Percentiles rank a stretch among this genome's conserved stretches.
phyloP scores from a whole-genome alignment of 139 green algal species.

The Volvox reticuliferus region DNA sequence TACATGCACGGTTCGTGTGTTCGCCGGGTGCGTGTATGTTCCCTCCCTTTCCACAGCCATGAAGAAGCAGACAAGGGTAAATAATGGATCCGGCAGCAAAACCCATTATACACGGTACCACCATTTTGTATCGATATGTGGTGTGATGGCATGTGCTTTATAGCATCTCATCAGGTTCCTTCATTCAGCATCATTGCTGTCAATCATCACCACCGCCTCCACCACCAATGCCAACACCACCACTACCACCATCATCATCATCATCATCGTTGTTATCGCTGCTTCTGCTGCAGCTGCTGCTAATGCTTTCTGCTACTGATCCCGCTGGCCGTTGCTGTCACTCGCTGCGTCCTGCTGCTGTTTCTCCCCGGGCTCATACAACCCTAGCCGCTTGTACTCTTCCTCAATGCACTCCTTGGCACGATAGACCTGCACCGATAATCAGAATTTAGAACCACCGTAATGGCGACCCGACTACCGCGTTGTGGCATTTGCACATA shows the following conservation, averaged over 20 bases:
- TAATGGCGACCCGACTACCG: too few species aligned
- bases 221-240: neutral
- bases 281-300: neutral
- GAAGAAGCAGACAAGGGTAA: too few species aligned
- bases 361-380: constrained; percentile 14
- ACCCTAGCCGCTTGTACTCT: constrained; percentile 41
- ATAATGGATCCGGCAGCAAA: too few species aligned
- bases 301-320: constrained; percentile 5
- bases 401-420: constrained; percentile 66
- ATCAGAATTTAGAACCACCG: neutral
- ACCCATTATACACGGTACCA: too few species aligned
- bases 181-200: neutral
- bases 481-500: too few species aligned
- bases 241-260: neutral
- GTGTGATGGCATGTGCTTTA: too few species aligned
- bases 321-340: neutral
- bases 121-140: too few species aligned
- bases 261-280: neutral
- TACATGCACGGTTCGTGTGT: too few species aligned
- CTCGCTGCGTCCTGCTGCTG: neutral
- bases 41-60: too few species aligned
- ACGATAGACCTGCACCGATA: constrained; percentile 65
- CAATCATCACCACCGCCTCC: too few species aligned
- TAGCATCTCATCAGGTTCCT: neutral
- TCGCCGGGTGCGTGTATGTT: too few species aligned